phyloP scores from a whole-genome alignment of 2,329 filamentous ascomycete genomes.

The Ceratocystis smalleyi region DNA sequence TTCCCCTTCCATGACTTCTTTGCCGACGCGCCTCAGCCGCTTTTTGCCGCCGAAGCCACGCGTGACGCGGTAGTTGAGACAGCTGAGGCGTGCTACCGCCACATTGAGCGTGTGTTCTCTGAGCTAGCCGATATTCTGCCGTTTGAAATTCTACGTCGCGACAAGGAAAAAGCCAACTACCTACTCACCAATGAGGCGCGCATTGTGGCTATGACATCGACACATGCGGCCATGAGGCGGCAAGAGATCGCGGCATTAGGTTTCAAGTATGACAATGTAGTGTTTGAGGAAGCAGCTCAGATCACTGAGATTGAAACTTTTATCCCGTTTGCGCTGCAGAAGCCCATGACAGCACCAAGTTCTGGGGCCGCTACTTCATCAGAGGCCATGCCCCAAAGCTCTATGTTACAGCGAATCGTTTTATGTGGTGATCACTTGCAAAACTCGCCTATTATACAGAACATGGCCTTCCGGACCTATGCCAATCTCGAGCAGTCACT shows the following conservation, averaged over 20 bases:
- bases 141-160: conserved; percentile 80
- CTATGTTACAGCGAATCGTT: conserved; percentile 64
- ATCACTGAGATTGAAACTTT: conserved; percentile 97
- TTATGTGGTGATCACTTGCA: conserved; percentile 92
- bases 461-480: conserved; percentile 83
- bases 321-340: conserved; percentile 85
- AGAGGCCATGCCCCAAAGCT: conserved; percentile 33
- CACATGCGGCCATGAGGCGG: conserved; percentile 86
- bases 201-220: conserved; percentile 96
- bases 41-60: conserved; percentile 55
- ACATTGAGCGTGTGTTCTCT: conserved; percentile 78
- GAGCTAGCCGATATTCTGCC: conserved; percentile 86
- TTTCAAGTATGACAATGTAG: conserved; percentile 92
- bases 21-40: conserved; percentile 65
- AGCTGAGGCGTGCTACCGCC: conserved; percentile 69
- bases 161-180: conserved; percentile 90
- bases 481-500: conserved; percentile 92
- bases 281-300: conserved; percentile 97
- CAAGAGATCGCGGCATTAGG: conserved; percentile 82
- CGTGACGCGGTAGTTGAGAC: conserved; percentile 58
- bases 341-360: conserved; percentile 45
- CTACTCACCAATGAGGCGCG: conserved; percentile 89
- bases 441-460: conserved; percentile 91
- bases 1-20: conserved; percentile 91
- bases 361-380: background rate